phyloP scores from a whole-genome alignment of 768 basidiomycete species.

The Lactarius sanguifluus region DNA sequence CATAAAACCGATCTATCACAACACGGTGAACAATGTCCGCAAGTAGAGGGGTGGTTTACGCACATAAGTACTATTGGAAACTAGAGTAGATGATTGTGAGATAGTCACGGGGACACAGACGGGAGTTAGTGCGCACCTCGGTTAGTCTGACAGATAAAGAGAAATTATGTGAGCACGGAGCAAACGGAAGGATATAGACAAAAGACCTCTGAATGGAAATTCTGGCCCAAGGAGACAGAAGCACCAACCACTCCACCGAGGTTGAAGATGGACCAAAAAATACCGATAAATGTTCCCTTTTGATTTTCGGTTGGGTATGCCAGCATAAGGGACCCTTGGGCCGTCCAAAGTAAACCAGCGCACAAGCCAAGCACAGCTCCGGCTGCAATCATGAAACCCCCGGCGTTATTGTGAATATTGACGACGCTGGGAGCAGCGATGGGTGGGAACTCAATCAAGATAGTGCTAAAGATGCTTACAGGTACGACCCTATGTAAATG shows the following conservation, averaged over 20 bases:
- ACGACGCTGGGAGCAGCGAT: slow-evolving; percentile 46
- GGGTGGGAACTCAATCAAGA: not conserved
- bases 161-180: not conserved
- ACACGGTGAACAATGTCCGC: not conserved
- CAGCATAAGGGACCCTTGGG: slow-evolving; percentile 83
- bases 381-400: slow-evolving; percentile 64
- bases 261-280: slow-evolving; percentile 87
- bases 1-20: slow-evolving; percentile 67
- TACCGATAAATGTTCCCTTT: slow-evolving; percentile 73
- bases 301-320: slow-evolving; percentile 78
- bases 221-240: slow-evolving; percentile 69
- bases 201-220: slow-evolving; percentile 58
- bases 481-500: slow-evolving; percentile 69
- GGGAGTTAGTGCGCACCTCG: slow-evolving; percentile 34
- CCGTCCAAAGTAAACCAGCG: slow-evolving; percentile 74
- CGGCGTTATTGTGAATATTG: slow-evolving; percentile 65
- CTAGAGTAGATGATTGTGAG: slow-evolving; percentile 36
- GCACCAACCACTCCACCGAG: slow-evolving; percentile 78
- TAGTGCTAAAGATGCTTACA: slow-evolving; percentile 46
- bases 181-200: slow-evolving; percentile 29
- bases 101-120: not conserved
- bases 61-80: slow-evolving; percentile 75
- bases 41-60: slow-evolving; percentile 30
- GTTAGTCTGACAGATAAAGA: slow-evolving; percentile 32
- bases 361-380: slow-evolving; percentile 75